Evolutionary conservation across 2,329 filamentous ascomycete genomes (phyloP).

Genomic region (Fusarium sp.): DNA sequence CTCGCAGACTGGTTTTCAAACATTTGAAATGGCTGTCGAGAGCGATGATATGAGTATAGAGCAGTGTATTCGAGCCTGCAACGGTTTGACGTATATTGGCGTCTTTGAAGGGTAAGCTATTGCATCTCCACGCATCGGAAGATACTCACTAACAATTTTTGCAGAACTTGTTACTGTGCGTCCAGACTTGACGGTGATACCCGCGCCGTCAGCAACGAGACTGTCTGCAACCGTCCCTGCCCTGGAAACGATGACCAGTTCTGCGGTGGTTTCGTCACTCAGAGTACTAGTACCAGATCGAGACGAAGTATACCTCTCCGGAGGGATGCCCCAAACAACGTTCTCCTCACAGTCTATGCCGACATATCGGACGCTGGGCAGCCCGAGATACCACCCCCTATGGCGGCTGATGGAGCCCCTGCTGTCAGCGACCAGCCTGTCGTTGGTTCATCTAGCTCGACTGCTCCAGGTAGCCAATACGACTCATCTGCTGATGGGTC

Average conservation of each 20-base stretch:
- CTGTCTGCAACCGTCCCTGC: constrained; percentile 51
- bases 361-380: constrained; percentile 44
- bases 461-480: not conserved
- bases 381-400: constrained; percentile 49
- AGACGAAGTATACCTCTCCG: constrained; percentile 28
- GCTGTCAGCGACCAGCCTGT: not conserved
- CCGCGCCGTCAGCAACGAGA: constrained; percentile 43
- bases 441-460: not conserved
- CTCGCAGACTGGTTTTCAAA: constrained; percentile 49
- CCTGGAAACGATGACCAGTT: constrained; percentile 52
- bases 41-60: constrained; percentile 52
- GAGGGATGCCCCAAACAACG: constrained; percentile 44
- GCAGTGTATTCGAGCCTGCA: constrained; percentile 52
- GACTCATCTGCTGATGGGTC: not conserved
- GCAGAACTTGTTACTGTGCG: constrained; percentile 57
- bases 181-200: constrained; percentile 52
- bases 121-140: not conserved
- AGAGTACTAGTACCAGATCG: constrained; percentile 5
- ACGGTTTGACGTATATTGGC: constrained; percentile 51
- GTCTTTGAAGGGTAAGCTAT: constrained; percentile 45
- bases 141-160: not conserved
- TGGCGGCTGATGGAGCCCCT: constrained; percentile 32
- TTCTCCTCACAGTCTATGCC: constrained; percentile 57
- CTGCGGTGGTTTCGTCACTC: constrained; percentile 53
- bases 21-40: constrained; percentile 47